Evolutionary conservation across 1,284 basidiomycete genomes (phyloP).

Genomic region (Spongispora temasekensis): DNA sequence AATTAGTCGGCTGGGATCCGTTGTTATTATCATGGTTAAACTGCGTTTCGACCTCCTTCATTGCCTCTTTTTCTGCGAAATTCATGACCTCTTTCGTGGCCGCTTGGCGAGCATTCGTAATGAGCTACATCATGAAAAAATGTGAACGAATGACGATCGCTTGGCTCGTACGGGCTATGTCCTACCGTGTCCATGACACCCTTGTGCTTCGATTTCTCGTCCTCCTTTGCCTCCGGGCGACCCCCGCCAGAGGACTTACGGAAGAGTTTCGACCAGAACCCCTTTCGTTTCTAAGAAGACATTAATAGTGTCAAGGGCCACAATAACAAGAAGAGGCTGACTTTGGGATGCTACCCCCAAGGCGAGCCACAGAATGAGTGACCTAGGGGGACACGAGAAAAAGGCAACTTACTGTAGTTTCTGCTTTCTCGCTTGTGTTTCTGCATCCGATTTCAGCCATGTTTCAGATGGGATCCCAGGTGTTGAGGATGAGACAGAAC

Average conservation of each 20-base stretch:
- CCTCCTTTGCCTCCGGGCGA: neutral
- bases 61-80: conserved; percentile 14
- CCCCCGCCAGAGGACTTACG: conserved; percentile 7
- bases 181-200: conserved; percentile 18
- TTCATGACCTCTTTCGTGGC: conserved; percentile 8
- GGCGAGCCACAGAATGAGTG: neutral
- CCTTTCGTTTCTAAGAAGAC: conserved; percentile 21
- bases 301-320: neutral
- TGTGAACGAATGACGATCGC: neutral
- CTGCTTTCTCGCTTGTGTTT: neutral
- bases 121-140: conserved; percentile 7
- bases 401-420: conserved; percentile 1
- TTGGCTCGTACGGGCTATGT: too few species aligned
- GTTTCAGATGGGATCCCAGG: neutral
- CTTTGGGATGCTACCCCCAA: conserved; percentile 18
- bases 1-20: conserved; percentile 7
- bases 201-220: conserved; percentile 5
- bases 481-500: neutral
- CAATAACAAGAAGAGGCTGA: neutral
- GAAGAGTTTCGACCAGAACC: conserved; percentile 17
- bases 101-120: conserved; percentile 6
- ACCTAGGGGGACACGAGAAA: neutral
- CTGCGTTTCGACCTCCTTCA: conserved; percentile 7
- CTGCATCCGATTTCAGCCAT: conserved; percentile 9
- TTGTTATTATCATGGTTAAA: neutral